Evolutionary conservation across 495 filamentous ascomycete species (phyloP).

Genomic region (Aspergillus asperescens): DNA sequence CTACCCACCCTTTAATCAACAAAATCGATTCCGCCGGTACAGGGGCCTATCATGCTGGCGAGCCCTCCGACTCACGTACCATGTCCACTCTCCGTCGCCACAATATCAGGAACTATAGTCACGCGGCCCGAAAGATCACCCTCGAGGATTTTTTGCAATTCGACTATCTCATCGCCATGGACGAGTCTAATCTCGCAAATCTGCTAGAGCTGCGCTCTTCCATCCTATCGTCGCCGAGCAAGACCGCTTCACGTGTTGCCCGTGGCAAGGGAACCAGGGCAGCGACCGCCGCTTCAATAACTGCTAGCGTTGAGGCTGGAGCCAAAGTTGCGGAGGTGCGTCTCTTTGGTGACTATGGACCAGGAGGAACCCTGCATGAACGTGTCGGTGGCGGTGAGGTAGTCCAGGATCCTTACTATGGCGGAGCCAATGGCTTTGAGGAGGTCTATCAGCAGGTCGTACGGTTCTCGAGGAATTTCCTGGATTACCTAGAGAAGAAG

Average conservation of each 20-base stretch:
- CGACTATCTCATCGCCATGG: constrained; percentile 95
- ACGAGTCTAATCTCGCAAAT: constrained; percentile 73
- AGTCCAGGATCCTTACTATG: constrained; percentile 92
- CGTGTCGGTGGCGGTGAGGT: constrained; percentile 65
- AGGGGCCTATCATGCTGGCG: constrained; percentile 71
- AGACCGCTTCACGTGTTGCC: constrained; percentile 20
- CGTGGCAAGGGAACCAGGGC: constrained; percentile 24
- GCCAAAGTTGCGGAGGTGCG: constrained; percentile 53
- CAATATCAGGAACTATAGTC: constrained; percentile 69
- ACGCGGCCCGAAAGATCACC: constrained; percentile 70
- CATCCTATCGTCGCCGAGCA: constrained; percentile 44
- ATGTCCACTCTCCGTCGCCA: constrained; percentile 71
- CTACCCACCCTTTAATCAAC: constrained; percentile 52
- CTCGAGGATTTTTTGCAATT: constrained; percentile 71
- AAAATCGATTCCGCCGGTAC: constrained; percentile 88
- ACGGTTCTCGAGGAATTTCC: constrained; percentile 73
- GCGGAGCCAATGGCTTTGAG: constrained; percentile 74
- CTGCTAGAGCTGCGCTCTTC: constrained; percentile 54
- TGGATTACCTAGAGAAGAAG: constrained; percentile 44
- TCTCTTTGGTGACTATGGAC: constrained; percentile 78
- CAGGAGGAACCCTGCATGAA: constrained; percentile 64
- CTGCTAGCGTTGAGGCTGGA: constrained; percentile 26
- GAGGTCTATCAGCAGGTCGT: constrained; percentile 77
- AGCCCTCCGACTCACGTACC: constrained; percentile 74
- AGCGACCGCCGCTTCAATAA: constrained; percentile 24